Evolutionary conservation across 768 basidiomycete genomes (phyloP).

Genomic region (Leucocoprinus leucothites): DNA sequence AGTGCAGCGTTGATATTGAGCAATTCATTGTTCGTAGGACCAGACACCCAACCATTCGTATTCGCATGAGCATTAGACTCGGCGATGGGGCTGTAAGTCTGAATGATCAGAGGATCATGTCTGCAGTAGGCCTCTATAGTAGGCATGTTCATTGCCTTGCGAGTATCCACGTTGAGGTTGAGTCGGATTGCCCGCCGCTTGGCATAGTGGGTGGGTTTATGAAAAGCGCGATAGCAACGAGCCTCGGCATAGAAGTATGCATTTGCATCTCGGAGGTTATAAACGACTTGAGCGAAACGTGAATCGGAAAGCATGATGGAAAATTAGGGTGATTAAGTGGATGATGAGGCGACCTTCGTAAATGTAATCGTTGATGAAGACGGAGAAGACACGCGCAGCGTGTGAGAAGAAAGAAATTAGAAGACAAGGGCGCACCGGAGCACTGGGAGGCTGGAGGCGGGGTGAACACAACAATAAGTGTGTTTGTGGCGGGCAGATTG

Average conservation of each 20-base stretch:
- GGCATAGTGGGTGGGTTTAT: slow-evolving; percentile 42
- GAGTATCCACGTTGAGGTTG: slow-evolving; percentile 43
- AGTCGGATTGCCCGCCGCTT: slow-evolving; percentile 40
- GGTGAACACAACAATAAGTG: slow-evolving; percentile 12
- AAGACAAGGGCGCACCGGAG: slow-evolving; percentile 4
- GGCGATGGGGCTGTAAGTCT: slow-evolving; percentile 3
- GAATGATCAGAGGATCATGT: not conserved
- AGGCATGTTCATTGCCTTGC: slow-evolving; percentile 34
- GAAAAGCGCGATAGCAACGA: slow-evolving; percentile 29
- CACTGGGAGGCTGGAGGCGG: slow-evolving; percentile 12
- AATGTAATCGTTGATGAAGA: slow-evolving; percentile 5
- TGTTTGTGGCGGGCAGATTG: not conserved
- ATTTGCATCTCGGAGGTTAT: slow-evolving; percentile 42
- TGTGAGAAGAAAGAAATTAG: slow-evolving; percentile 15
- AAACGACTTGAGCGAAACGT: slow-evolving; percentile 22
- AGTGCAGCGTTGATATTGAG: slow-evolving; percentile 2
- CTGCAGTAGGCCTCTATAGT: slow-evolving; percentile 25
- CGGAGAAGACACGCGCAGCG: slow-evolving; percentile 34
- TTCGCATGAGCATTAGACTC: not conserved
- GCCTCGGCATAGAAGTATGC: slow-evolving; percentile 37
- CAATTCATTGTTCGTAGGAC: not conserved
- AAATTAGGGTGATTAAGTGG: not conserved
- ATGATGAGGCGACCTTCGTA: not conserved
- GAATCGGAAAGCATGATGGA: slow-evolving; percentile 6
- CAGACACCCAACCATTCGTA: not conserved